A percentile compares a stretch with the other conserved stretches of the same genome.
These are phyloP conservation scores for Hanseniaspora occidentalis DNA, from an alignment of 805 yeast species.

Conservation along the genomic window DNA sequence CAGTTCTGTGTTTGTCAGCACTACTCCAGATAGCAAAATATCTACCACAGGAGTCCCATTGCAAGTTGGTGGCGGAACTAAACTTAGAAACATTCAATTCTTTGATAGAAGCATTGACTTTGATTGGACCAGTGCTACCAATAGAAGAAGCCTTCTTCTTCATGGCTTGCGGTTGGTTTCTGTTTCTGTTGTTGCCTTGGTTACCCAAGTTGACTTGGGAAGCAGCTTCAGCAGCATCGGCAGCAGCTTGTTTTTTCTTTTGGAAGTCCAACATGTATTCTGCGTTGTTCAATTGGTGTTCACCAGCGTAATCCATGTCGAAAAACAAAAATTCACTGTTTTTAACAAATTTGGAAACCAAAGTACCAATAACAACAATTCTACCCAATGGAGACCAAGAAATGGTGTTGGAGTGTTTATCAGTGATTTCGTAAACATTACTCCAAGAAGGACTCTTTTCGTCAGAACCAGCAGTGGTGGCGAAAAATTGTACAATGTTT, in stretches of 20 bases:
- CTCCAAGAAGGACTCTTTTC: slow-evolving; percentile 42
- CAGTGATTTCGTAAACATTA: slow-evolving; percentile 41
- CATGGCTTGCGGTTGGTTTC: slow-evolving; percentile 1
- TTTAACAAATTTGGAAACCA: slow-evolving; percentile 32
- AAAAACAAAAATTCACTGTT: slow-evolving; percentile 68
- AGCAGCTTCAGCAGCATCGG: slow-evolving; percentile 27
- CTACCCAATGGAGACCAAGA: slow-evolving; percentile 91
- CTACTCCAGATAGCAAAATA: slow-evolving; percentile 83
- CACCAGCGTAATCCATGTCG: slow-evolving; percentile 78
- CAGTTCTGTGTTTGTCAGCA: slow-evolving; percentile 68
- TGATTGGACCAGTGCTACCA: slow-evolving; percentile 13
- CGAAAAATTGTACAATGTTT: slow-evolving; percentile 67
- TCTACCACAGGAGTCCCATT: slow-evolving; percentile 97
- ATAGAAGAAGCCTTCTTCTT: slow-evolving; percentile 1
- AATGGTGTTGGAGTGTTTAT: slow-evolving; percentile 59
- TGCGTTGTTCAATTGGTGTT: slow-evolving; percentile 15
- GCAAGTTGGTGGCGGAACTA: slow-evolving; percentile 67
- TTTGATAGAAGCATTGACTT: slow-evolving; percentile 45
- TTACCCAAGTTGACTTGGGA: slow-evolving; percentile 21
- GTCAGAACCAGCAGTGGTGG: slow-evolving; percentile 29
- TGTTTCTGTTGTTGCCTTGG: slow-evolving; percentile 21
- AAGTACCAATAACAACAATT: slow-evolving; percentile 46
- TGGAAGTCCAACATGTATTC: slow-evolving; percentile 1
- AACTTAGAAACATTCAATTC: slow-evolving; percentile 51
- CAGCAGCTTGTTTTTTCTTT: slow-evolving; percentile 1